Evolutionary conservation across 2,329 filamentous ascomycete genomes (phyloP).

Genomic region (Scedosporium boydii): DNA sequence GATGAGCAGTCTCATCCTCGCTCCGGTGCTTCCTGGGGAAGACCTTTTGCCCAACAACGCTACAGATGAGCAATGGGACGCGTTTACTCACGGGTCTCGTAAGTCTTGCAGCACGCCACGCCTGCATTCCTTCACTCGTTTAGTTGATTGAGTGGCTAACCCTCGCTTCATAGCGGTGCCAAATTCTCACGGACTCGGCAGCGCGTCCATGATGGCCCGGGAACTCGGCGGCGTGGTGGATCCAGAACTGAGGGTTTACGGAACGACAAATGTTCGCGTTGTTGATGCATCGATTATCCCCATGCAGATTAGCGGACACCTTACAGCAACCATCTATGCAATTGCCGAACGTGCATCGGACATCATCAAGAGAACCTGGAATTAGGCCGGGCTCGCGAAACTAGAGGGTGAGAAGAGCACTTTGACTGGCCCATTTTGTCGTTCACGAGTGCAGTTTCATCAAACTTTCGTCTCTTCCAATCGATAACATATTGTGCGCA

Average conservation of each 20-base stretch:
- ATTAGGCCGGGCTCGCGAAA: too few species aligned
- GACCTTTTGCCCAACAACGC: conserved; percentile 18
- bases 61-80: conserved; percentile 23
- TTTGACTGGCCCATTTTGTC: too few species aligned
- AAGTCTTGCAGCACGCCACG: conserved; percentile 32
- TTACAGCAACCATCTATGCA: conserved; percentile 43
- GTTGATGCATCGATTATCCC: conserved; percentile 40
- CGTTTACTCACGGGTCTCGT: conserved; percentile 22
- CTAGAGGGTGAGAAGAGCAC: too few species aligned
- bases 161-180: conserved; percentile 12
- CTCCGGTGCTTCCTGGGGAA: conserved; percentile 13
- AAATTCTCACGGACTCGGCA: conserved; percentile 35
- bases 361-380: conserved; percentile 11
- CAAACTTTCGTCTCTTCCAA: too few species aligned
- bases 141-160: background rate
- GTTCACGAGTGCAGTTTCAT: too few species aligned
- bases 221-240: conserved; percentile 36
- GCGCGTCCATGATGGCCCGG: conserved; percentile 34
- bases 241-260: conserved; percentile 32
- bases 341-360: conserved; percentile 35
- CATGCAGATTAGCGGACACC: conserved; percentile 33
- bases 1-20: conserved; percentile 13
- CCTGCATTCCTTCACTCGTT: conserved; percentile 14
- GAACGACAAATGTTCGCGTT: conserved; percentile 35
- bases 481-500: too few species aligned